Percentiles rank a stretch among this genome's conserved stretches.
phyloP scores from a whole-genome alignment of 306 rosid genomes.

The Oemleria cerasiformis region DNA sequence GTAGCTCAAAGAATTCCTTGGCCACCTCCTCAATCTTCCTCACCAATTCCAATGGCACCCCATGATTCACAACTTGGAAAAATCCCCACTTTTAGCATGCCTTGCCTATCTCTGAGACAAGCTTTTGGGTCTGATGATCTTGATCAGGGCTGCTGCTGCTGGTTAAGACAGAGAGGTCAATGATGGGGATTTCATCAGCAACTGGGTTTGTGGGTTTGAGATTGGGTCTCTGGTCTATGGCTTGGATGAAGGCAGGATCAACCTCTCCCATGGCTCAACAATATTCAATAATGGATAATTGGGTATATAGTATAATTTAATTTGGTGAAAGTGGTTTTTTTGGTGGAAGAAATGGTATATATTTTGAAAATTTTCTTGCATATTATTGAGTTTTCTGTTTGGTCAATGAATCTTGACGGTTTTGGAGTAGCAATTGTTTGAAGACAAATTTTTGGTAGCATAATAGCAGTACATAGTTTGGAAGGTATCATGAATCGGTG shows the following conservation, averaged over 20 bases:
- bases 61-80: conserved; percentile 76
- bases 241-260: conserved; percentile 56
- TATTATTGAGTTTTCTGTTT: not conserved
- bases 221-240: conserved; percentile 46
- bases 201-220: conserved; percentile 19
- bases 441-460: not conserved
- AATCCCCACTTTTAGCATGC: conserved; percentile 84
- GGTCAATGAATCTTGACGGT: conserved; percentile 20
- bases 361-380: not conserved
- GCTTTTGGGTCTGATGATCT: not conserved
- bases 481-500: not conserved
- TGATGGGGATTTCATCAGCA: conserved; percentile 44
- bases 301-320: too few species aligned
- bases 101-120: conserved; percentile 43
- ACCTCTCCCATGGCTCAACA: conserved; percentile 50
- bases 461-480: not conserved
- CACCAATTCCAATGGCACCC: conserved; percentile 42
- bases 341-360: not conserved
- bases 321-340: not conserved
- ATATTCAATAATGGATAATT: too few species aligned
- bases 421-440: not conserved
- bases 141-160: conserved; percentile 6
- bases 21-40: conserved; percentile 39
- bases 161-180: conserved; percentile 48
- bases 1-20: conserved; percentile 41